Evolutionary conservation across 345 rosid species (phyloP).

Genomic region (Mercurialis annua): DNA sequence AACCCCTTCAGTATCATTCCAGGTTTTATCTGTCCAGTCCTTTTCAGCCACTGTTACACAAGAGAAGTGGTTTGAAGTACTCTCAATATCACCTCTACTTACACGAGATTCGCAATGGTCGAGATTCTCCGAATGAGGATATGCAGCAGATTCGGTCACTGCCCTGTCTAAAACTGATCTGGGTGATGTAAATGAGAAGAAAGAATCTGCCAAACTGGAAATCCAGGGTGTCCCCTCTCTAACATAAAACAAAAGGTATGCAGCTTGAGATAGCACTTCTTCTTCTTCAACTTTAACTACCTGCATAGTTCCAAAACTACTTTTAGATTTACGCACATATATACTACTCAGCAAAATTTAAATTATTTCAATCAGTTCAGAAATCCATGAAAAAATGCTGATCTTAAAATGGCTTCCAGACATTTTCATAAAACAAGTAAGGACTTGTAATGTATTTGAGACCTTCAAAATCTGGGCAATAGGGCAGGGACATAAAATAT

Average conservation of each 20-base stretch:
- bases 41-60: slow-evolving; percentile 15
- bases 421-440: background rate
- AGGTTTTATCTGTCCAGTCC: slow-evolving; percentile 11
- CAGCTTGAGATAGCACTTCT: slow-evolving; percentile 57
- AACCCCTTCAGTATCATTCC: slow-evolving; percentile 11
- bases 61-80: slow-evolving; percentile 17
- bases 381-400: background rate
- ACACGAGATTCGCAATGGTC: slow-evolving; percentile 21
- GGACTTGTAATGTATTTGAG: background rate
- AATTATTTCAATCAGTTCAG: background rate
- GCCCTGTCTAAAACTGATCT: slow-evolving; percentile 65
- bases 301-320: slow-evolving; percentile 33
- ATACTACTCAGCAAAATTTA: too few species aligned
- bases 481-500: background rate
- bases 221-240: slow-evolving; percentile 73
- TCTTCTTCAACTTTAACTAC: slow-evolving; percentile 50
- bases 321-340: background rate
- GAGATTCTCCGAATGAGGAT: slow-evolving; percentile 18
- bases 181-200: slow-evolving; percentile 47
- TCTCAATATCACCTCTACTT: slow-evolving; percentile 24
- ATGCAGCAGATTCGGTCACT: slow-evolving; percentile 29
- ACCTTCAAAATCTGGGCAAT: background rate
- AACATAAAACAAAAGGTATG: slow-evolving; percentile 82
- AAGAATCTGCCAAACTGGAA: slow-evolving; percentile 39
- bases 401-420: background rate